phyloP scores from a whole-genome alignment of 805 yeast genomes.

The Sugiyamaella chiloensis region DNA sequence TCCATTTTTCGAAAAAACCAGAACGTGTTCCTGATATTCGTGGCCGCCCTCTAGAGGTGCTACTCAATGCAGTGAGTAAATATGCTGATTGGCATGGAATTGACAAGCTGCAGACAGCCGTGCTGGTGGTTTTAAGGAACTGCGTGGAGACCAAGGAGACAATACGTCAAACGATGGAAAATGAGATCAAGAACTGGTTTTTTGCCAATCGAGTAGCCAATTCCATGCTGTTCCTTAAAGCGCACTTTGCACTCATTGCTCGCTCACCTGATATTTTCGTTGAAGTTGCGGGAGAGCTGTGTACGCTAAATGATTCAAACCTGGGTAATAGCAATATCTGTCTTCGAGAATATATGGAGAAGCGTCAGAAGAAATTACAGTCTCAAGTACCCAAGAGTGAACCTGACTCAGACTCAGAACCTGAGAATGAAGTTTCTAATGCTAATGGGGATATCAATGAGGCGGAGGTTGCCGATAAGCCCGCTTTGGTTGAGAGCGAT shows the following conservation, averaged over 20 bases:
- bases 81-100: constrained; percentile 39
- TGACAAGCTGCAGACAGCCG: constrained; percentile 44
- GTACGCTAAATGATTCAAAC: constrained; percentile 19
- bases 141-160: constrained; percentile 62
- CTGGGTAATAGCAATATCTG: constrained; percentile 21
- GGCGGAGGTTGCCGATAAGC: not conserved
- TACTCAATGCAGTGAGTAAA: constrained; percentile 44
- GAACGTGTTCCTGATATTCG: constrained; percentile 41
- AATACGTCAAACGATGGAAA: constrained; percentile 46
- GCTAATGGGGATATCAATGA: not conserved
- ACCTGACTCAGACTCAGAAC: constrained; percentile 13
- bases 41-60: constrained; percentile 41
- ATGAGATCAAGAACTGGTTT: constrained; percentile 50
- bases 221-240: constrained; percentile 31
- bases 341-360: constrained; percentile 24
- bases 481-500: not conserved
- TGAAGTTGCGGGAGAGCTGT: constrained; percentile 36
- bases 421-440: constrained; percentile 17
- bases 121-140: constrained; percentile 57
- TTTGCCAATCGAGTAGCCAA: constrained; percentile 18
- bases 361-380: constrained; percentile 14
- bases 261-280: constrained; percentile 50
- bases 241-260: constrained; percentile 28
- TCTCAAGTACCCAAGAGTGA: constrained; percentile 3
- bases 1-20: constrained; percentile 50